These are phyloP conservation scores for Neurospora sp. DNA, from an alignment of 495 filamentous ascomycete genomes.

Conservation along the genomic window DNA sequence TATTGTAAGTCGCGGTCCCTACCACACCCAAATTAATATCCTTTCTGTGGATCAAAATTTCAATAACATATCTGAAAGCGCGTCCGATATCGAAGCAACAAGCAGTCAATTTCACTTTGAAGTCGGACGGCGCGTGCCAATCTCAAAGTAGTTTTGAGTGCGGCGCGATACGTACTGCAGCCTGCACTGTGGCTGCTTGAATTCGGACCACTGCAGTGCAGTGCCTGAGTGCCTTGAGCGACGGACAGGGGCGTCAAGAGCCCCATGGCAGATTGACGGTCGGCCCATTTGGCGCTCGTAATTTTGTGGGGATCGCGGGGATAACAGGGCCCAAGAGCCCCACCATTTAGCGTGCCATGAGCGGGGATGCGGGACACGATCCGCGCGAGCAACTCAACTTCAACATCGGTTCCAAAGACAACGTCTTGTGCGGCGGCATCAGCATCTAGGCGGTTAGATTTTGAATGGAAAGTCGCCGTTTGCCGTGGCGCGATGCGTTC, in stretches of 20 bases:
- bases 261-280: not conserved
- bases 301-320: not conserved
- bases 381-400: not conserved
- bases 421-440: not conserved
- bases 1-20: not conserved
- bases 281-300: too few species aligned
- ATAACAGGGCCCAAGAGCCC: not conserved
- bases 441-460: not conserved
- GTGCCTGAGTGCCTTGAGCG: not conserved
- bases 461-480: too few species aligned
- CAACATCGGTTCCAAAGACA: not conserved
- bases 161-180: not conserved
- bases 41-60: too few species aligned
- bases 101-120: not conserved
- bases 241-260: not conserved
- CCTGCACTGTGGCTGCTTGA: not conserved
- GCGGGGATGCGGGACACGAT: not conserved
- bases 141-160: not conserved
- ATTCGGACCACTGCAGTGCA: not conserved
- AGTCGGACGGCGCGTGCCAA: not conserved
- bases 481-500: too few species aligned
- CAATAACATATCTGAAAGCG: too few species aligned
- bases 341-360: not conserved
- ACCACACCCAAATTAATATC: too few species aligned
- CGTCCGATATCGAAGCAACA: not conserved